Evolutionary conservation across 495 filamentous ascomycete genomes (phyloP), one percentile per base, ranked within the genome.

Genomic region (Daldinia loculata): DNA sequence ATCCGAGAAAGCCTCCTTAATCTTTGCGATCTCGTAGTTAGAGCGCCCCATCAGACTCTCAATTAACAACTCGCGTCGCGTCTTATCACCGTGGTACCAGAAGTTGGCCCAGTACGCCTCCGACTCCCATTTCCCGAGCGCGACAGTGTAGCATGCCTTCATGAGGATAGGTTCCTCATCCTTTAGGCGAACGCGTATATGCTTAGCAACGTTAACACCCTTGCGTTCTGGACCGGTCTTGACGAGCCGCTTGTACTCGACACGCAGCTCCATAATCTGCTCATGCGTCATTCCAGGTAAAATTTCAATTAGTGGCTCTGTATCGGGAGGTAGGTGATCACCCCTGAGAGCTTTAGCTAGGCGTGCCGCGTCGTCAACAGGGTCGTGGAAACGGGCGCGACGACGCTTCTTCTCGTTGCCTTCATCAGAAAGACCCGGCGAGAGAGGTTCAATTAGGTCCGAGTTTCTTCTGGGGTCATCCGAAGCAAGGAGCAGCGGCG

Each of bases 31-130:
- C 68, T 98, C 96, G 17, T 85, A 83, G 74, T 97, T 97, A 12
- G 88, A 89, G 15, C 93, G 89, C 0, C 95, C 95, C 86, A 98
- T 95, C 14, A 99, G 81, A 9, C 89, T 88, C 76, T 99, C 95
- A 74, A 99, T 98, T 50, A 99, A 86, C 22, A 99, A 82, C 77
- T 99, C 93, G 19, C 93, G 87, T 2, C 93, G 86, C 3, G 88
- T 91, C 70, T 91, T 92, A 67, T 92, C 90, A 38, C 91, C 90
- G 77, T 98, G 95, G 81, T 98, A 99, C 89, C 94, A 99, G 80
- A 92, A 97, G 75, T 98, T 99, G 51, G 96, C 95, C 93, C 95
- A 99, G 84, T 95, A 98, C 1, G 92, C 94, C 78, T 99, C 95
- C 58, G 88, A 89, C 82, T 98, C 95, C 91, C 93, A 99, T 51